phyloP scores from a whole-genome alignment of 2,329 filamentous ascomycete species.

The Cadophora sp. region DNA sequence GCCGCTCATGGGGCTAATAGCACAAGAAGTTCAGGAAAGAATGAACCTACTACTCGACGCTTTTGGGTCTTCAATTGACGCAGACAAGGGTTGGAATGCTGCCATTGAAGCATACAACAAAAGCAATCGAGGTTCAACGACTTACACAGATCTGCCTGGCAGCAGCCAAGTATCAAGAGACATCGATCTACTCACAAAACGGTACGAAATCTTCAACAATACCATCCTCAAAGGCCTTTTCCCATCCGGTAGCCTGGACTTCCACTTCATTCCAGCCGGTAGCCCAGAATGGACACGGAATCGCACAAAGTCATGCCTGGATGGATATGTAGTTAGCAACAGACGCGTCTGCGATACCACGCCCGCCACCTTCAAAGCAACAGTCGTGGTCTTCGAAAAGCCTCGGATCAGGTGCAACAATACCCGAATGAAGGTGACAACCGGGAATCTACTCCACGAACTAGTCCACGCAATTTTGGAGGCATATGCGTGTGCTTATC shows the following conservation, averaged over 20 bases:
- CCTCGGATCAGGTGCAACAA: not conserved
- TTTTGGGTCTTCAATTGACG: not conserved
- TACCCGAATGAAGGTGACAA: not conserved
- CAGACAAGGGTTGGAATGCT: not conserved
- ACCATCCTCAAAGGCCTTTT: not conserved
- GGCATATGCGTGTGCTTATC: not conserved
- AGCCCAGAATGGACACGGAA: not conserved
- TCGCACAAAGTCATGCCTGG: not conserved
- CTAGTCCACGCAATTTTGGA: not conserved
- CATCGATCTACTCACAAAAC: not conserved
- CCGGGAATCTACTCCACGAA: not conserved
- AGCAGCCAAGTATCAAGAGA: not conserved
- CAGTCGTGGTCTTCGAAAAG: not conserved
- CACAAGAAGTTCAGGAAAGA: not conserved
- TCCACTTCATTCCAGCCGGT: not conserved
- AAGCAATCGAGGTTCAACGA: not conserved
- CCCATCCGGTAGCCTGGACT: not conserved
- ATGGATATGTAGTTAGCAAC: not conserved
- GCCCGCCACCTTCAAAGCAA: not conserved
- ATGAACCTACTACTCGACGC: not conserved
- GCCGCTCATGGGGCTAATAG: not conserved
- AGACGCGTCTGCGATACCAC: not conserved
- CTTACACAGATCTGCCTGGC: not conserved
- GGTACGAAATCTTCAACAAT: not conserved
- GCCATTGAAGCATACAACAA: not conserved